These are phyloP conservation scores for Leucogyrophana mollusca DNA, from an alignment of 768 basidiomycete genomes.

Conservation along the genomic window DNA sequence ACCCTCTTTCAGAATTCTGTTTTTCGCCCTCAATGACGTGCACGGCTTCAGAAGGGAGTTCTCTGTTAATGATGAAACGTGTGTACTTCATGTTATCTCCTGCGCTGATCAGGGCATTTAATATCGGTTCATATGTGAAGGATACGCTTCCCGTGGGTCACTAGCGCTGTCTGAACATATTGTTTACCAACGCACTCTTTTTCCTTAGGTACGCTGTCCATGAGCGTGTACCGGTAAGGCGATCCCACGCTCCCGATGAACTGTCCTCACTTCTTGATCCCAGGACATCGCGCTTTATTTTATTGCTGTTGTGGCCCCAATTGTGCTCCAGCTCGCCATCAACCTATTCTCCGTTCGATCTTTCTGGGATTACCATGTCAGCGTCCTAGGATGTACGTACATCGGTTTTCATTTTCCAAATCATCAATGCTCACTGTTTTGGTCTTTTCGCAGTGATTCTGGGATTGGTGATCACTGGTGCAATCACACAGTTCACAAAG, in stretches of 20 bases:
- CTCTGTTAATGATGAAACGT: slow-evolving; percentile 77
- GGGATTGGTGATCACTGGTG: slow-evolving; percentile 71
- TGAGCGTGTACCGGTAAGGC: slow-evolving; percentile 74
- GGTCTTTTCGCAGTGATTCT: slow-evolving; percentile 54
- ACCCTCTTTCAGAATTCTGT: slow-evolving; percentile 45
- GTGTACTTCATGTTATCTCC: slow-evolving; percentile 21
- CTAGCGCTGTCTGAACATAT: neutral
- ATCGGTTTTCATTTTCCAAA: slow-evolving; percentile 30
- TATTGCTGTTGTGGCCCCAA: slow-evolving; percentile 62
- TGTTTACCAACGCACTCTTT: slow-evolving; percentile 7
- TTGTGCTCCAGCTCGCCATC: slow-evolving; percentile 65
- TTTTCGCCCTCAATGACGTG: slow-evolving; percentile 63
- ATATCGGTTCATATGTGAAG: slow-evolving; percentile 8
- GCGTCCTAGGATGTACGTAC: slow-evolving; percentile 44
- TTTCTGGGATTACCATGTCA: slow-evolving; percentile 87
- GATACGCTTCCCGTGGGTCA: slow-evolving; percentile 24
- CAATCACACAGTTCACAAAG: slow-evolving; percentile 84
- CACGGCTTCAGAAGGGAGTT: slow-evolving; percentile 77
- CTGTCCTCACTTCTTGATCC: slow-evolving; percentile 5
- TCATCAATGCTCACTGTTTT: slow-evolving; percentile 3
- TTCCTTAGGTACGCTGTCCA: slow-evolving; percentile 58
- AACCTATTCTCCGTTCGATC: slow-evolving; percentile 74
- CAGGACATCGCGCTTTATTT: slow-evolving; percentile 51
- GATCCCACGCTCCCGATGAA: slow-evolving; percentile 1
- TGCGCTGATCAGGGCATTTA: slow-evolving; percentile 14